Percentiles rank a stretch among this genome's conserved stretches.
These are phyloP conservation scores for Ophiostoma himal-ulmi DNA, from an alignment of 2,329 filamentous ascomycete species.

Conservation along the genomic window DNA sequence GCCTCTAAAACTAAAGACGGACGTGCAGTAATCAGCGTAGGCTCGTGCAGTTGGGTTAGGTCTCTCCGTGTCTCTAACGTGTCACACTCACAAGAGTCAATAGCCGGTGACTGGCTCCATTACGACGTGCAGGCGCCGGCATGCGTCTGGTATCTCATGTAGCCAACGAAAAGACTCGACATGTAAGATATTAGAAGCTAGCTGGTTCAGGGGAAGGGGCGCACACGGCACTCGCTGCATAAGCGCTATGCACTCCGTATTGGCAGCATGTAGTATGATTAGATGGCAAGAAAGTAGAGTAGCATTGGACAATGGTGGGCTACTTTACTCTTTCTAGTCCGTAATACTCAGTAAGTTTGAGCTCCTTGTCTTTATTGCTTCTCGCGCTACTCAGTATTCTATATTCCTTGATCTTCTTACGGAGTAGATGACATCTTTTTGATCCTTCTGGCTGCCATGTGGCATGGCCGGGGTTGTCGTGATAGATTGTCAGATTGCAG, in stretches of 20 bases:
- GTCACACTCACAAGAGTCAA: too few relatives aligned
- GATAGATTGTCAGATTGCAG: too few relatives aligned
- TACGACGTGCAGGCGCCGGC: background rate
- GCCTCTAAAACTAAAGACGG: background rate
- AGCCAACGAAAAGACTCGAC: background rate
- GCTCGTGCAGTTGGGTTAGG: background rate
- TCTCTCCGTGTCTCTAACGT: background rate
- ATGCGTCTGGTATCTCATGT: background rate
- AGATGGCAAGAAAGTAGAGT: background rate
- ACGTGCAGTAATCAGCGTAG: background rate
- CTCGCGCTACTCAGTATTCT: too few relatives aligned
- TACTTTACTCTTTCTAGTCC: too few relatives aligned
- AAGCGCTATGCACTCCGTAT: background rate
- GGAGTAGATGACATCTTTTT: background rate
- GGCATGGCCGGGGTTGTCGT: slow-evolving; percentile 1
- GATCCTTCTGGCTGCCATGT: background rate
- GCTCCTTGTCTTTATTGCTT: background rate
- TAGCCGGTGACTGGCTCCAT: background rate
- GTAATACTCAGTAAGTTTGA: too few relatives aligned
- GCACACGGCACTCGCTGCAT: background rate
- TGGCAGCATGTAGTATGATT: background rate
- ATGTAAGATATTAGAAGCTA: background rate
- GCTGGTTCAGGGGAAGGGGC: background rate
- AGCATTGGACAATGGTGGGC: background rate
- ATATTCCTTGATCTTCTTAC: background rate